phyloP scores from a whole-genome alignment of 768 basidiomycete genomes.

The Tricholoma bakamatsutake region DNA sequence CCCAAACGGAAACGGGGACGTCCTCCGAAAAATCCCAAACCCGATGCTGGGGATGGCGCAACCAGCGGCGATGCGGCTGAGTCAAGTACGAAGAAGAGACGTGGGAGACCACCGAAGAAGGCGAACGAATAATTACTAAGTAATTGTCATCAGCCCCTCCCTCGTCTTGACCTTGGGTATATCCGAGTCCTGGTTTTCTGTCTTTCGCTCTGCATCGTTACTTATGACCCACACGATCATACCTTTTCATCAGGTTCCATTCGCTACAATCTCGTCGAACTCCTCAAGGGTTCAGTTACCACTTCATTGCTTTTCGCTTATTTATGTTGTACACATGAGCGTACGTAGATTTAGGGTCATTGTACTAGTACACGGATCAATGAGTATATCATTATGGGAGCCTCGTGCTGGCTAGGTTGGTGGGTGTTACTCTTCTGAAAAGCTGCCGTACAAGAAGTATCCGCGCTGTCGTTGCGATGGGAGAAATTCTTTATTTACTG shows the following conservation, averaged over 20 bases:
- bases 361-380: slow-evolving; percentile 18
- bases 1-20: slow-evolving; percentile 70
- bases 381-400: slow-evolving; percentile 14
- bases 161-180: slow-evolving; percentile 16
- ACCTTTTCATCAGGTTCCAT: slow-evolving; percentile 20
- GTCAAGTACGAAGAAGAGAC: slow-evolving; percentile 57
- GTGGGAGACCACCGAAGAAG: slow-evolving; percentile 67
- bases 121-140: slow-evolving; percentile 20
- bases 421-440: slow-evolving; percentile 7
- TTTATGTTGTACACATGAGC: slow-evolving; percentile 32
- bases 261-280: slow-evolving; percentile 18
- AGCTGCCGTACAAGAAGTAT: slow-evolving; percentile 24
- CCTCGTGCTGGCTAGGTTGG: slow-evolving; percentile 14
- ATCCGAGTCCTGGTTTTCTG: slow-evolving; percentile 17
- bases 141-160: slow-evolving; percentile 13
- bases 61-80: slow-evolving; percentile 38
- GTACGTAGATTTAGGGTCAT: slow-evolving; percentile 16
- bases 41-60: slow-evolving; percentile 33
- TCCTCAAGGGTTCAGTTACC: slow-evolving; percentile 13
- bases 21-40: slow-evolving; percentile 63
- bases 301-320: slow-evolving; percentile 21
- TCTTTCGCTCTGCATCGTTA: slow-evolving; percentile 7
- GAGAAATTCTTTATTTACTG: slow-evolving; percentile 20
- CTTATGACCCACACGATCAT: slow-evolving; percentile 31
- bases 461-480: slow-evolving; percentile 21